Evolutionary conservation across 495 filamentous ascomycete genomes (phyloP).

Genomic region (Hyaloscypha finlandica): DNA sequence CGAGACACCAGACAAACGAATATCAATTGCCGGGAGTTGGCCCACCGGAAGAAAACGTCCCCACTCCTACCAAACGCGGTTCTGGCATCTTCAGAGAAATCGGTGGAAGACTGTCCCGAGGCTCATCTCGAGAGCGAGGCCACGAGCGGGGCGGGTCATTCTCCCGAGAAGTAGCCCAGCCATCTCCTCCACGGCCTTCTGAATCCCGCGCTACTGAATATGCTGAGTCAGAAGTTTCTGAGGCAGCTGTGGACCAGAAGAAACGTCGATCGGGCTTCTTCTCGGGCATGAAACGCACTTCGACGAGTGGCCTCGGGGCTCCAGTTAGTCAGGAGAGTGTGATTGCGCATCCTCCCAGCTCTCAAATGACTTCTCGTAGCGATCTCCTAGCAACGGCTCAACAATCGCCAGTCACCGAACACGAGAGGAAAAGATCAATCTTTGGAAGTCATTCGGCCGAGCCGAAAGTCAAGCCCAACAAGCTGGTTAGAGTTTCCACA

Average conservation of each 20-base stretch:
- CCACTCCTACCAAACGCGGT: slow-evolving; percentile 31
- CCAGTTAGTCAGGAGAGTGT: slow-evolving; percentile 29
- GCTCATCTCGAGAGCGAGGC: slow-evolving; percentile 35
- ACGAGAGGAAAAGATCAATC: slow-evolving; percentile 20
- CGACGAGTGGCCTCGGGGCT: slow-evolving; percentile 24
- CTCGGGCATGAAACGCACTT: slow-evolving; percentile 35
- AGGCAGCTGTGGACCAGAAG: slow-evolving; percentile 32
- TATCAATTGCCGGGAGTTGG: slow-evolving; percentile 36
- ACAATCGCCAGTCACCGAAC: background rate
- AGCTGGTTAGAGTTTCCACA: slow-evolving; percentile 18
- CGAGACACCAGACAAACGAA: slow-evolving; percentile 42
- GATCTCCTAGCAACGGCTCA: slow-evolving; percentile 8
- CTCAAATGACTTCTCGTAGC: slow-evolving; percentile 20
- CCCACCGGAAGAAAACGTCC: slow-evolving; percentile 22
- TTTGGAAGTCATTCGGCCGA: slow-evolving; percentile 13
- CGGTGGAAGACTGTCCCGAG: slow-evolving; percentile 35
- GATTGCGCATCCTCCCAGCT: slow-evolving; percentile 26
- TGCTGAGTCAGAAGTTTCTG: slow-evolving; percentile 41
- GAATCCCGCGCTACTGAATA: slow-evolving; percentile 31
- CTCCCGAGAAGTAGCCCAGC: slow-evolving; percentile 13
- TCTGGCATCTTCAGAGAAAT: slow-evolving; percentile 43
- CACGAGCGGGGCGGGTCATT: slow-evolving; percentile 32
- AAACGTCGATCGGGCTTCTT: slow-evolving; percentile 36
- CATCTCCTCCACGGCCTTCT: slow-evolving; percentile 2
- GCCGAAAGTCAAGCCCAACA: slow-evolving; percentile 19